Conservation (phyloP, 148 eudicot species). For the Chenopodium album region DNA sequence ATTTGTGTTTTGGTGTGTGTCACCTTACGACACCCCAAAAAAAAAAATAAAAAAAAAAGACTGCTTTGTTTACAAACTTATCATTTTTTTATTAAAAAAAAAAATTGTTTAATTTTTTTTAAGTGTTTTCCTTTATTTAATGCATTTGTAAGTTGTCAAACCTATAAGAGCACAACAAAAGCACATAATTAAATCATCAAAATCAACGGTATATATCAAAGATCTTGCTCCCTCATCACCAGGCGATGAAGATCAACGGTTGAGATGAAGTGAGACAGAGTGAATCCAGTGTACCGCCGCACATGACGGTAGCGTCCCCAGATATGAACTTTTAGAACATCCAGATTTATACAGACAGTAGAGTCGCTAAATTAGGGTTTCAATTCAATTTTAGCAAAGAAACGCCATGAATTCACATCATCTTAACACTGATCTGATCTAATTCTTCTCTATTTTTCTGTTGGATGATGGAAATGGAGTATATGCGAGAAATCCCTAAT, state of each 20-base stretch:
- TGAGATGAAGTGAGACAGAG: slow-evolving; percentile 7
- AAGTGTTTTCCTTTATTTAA: no score
- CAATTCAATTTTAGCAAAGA: not conserved
- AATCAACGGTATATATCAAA: not conserved
- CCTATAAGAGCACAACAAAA: not conserved
- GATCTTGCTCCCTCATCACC: not conserved
- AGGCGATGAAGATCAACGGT: not conserved
- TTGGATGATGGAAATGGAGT: slow-evolving; percentile 47
- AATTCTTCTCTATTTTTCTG: not conserved
- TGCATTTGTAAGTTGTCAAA: no score
- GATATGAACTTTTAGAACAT: slow-evolving; percentile 19
- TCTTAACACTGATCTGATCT: not conserved
- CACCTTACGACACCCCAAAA: no score
- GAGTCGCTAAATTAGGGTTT: slow-evolving; percentile 38
- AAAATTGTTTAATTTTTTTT: no score
- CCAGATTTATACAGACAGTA: slow-evolving; percentile 19
- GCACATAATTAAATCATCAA: not conserved
- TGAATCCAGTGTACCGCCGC: slow-evolving; percentile 17
- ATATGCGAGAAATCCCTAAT: slow-evolving; percentile 37
- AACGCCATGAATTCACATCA: slow-evolving; percentile 1
- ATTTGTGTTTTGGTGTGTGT: no score
- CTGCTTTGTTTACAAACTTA: no score
- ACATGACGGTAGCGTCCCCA: slow-evolving; percentile 10
- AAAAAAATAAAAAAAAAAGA: no score
- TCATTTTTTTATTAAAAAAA: no score